phyloP scores from a whole-genome alignment of 805 yeast species.

The Pichia exigua region DNA sequence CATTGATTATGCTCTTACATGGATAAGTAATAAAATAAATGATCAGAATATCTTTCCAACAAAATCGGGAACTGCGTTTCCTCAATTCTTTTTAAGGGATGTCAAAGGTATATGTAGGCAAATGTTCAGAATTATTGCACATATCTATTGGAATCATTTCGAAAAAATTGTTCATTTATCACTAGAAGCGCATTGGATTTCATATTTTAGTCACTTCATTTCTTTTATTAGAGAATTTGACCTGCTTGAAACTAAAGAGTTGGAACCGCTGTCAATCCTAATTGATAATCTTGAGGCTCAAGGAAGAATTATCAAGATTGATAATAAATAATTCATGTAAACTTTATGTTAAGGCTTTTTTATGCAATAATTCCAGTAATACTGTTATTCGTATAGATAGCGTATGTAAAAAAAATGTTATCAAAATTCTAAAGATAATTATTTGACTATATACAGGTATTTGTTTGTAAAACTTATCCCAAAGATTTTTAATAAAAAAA shows the following conservation, averaged over 20 bases:
- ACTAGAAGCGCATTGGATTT: conserved; percentile 96
- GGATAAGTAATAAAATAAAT: conserved; percentile 82
- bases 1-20: conserved; percentile 82
- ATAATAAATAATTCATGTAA: conserved; percentile 3
- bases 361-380: too few species aligned
- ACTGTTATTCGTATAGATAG: too few species aligned
- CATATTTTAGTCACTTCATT: conserved; percentile 90
- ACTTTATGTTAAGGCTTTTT: neutral
- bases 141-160: conserved; percentile 88
- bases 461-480: neutral
- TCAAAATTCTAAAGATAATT: neutral
- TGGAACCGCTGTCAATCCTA: conserved; percentile 69
- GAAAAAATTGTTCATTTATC: conserved; percentile 88
- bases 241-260: conserved; percentile 68
- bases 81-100: conserved; percentile 73
- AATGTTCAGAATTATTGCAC: conserved; percentile 93
- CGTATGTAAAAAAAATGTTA: neutral
- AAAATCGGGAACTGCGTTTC: conserved; percentile 80
- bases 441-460: neutral
- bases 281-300: conserved; percentile 77
- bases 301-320: conserved; percentile 54
- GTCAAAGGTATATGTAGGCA: conserved; percentile 83
- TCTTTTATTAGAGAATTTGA: conserved; percentile 81
- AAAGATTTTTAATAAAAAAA: neutral
- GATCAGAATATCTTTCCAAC: conserved; percentile 93